Evolutionary conservation across 2,329 filamentous ascomycete species (phyloP).

Genomic region (Penicillium brevicompactum): DNA sequence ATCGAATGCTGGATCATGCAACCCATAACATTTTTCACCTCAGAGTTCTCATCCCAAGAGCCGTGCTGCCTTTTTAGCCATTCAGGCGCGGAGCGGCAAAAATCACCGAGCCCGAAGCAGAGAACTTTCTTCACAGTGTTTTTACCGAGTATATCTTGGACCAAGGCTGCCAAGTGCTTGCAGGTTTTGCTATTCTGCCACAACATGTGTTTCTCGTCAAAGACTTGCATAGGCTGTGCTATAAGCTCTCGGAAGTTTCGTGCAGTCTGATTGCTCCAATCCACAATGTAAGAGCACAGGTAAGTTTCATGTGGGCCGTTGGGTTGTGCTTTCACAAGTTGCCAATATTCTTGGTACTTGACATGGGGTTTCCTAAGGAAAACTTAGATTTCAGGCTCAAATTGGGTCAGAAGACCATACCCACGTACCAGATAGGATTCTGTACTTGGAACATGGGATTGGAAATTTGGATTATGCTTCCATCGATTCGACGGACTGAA

Average conservation of each 20-base stretch:
- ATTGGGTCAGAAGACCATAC: conserved; percentile 13
- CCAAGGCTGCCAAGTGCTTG: conserved; percentile 14
- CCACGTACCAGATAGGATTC: conserved; percentile 25
- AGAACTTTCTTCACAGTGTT: conserved; percentile 21
- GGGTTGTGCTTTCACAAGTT: conserved; percentile 21
- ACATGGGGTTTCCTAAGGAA: conserved; percentile 20
- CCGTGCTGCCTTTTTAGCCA: conserved; percentile 19
- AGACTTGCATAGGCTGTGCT: conserved; percentile 21
- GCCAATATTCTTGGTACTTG: conserved; percentile 25
- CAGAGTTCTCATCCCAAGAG: conserved; percentile 16
- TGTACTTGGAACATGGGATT: conserved; percentile 23
- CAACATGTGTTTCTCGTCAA: conserved; percentile 18
- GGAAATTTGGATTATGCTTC: conserved; percentile 21
- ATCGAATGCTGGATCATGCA: conserved; percentile 24
- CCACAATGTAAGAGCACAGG: conserved; percentile 24
- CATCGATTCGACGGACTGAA: conserved; percentile 23
- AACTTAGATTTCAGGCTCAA: conserved; percentile 14
- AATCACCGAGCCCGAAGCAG: conserved; percentile 24
- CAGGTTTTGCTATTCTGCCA: conserved; percentile 24
- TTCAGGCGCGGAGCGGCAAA: conserved; percentile 22
- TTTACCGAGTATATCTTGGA: conserved; percentile 17
- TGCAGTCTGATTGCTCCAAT: conserved; percentile 23
- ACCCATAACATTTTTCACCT: conserved; percentile 15
- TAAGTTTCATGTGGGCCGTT: conserved; percentile 21
- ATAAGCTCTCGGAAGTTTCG: conserved; percentile 23